Percentiles rank a stretch among this genome's conserved stretches.
phyloP scores from a whole-genome alignment of 179 eudicot genomes.

The Beta corolliflora region DNA sequence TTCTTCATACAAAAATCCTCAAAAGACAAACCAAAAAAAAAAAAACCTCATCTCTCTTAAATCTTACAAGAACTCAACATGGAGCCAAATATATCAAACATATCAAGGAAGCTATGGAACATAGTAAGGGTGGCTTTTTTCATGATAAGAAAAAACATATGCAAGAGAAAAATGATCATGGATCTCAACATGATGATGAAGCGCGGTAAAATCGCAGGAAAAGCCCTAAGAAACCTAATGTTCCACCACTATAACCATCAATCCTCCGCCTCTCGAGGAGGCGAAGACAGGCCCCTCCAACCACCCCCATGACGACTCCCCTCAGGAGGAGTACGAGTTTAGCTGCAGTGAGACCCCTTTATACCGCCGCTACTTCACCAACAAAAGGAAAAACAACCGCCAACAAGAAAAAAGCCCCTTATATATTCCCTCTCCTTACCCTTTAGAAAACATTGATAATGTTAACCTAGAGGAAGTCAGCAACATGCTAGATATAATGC shows the following conservation, averaged over 20 bases:
- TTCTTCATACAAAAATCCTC: no score
- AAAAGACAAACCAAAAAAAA: not conserved
- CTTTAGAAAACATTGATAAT: constrained; percentile 4
- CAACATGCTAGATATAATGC: constrained; percentile 43
- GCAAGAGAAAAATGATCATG: constrained; percentile 44
- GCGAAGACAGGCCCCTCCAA: constrained; percentile 26
- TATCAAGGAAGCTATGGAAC: constrained; percentile 52
- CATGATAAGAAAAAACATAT: constrained; percentile 49
- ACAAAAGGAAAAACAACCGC: constrained; percentile 25
- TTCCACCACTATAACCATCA: constrained; percentile 22
- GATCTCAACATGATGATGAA: constrained; percentile 47
- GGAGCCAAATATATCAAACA: constrained; percentile 42
- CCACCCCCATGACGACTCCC: constrained; percentile 14
- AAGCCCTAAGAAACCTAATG: constrained; percentile 34
- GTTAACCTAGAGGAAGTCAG: constrained; percentile 24
- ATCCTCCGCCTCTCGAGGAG: not conserved
- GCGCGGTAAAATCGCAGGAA: constrained; percentile 44
- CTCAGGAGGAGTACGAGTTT: constrained; percentile 61
- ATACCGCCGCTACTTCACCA: constrained; percentile 30
- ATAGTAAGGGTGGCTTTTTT: constrained; percentile 37
- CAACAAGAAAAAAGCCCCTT: not conserved
- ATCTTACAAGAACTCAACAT: constrained; percentile 8
- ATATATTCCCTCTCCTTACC: not conserved
- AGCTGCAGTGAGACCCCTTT: constrained; percentile 63
- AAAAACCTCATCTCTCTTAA: not conserved